A percentile compares a stretch with the other conserved stretches of the same genome.
Conservation (phyloP, 768 basidiomycete genomes). For the Asterophora lycoperdoides region DNA sequence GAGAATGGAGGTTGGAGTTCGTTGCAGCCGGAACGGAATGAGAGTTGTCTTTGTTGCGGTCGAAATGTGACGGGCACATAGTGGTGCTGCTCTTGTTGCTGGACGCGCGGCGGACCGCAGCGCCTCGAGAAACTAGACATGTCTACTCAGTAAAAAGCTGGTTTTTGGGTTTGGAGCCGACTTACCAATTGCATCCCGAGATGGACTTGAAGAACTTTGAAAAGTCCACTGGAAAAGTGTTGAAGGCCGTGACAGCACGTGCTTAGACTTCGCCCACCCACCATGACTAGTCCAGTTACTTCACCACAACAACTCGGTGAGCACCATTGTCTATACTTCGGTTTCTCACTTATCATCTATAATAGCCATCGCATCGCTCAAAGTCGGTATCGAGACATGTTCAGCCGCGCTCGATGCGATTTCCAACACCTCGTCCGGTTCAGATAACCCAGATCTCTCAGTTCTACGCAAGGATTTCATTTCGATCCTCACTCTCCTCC, state of each 20-base stretch:
- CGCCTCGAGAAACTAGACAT: conserved; percentile 10
- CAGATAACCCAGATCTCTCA: conserved; percentile 27
- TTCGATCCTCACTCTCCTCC: conserved; percentile 54
- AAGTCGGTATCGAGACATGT: conserved; percentile 34
- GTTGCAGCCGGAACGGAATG: conserved; percentile 10
- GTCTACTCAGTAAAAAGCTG: neutral
- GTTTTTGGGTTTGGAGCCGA: neutral
- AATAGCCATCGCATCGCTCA: conserved; percentile 31
- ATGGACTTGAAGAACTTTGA: conserved; percentile 1
- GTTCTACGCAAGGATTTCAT: conserved; percentile 52
- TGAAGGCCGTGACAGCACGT: conserved; percentile 9
- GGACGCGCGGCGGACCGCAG: conserved; percentile 13
- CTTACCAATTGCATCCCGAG: conserved; percentile 12
- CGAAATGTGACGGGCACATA: conserved; percentile 10
- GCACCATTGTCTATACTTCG: neutral
- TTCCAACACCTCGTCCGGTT: conserved; percentile 12
- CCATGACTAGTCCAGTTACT: neutral
- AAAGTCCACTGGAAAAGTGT: neutral
- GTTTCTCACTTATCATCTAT: neutral
- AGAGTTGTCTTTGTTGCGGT: conserved; percentile 11
- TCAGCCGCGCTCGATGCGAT: conserved; percentile 31
- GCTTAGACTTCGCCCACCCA: conserved; percentile 3
- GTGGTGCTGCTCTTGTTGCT: conserved; percentile 1
- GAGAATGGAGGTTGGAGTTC: conserved; percentile 11
- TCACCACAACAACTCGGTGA: conserved; percentile 10